Conservation (phyloP, 2,329 filamentous ascomycete genomes). For the Orbilia brochopaga region DNA sequence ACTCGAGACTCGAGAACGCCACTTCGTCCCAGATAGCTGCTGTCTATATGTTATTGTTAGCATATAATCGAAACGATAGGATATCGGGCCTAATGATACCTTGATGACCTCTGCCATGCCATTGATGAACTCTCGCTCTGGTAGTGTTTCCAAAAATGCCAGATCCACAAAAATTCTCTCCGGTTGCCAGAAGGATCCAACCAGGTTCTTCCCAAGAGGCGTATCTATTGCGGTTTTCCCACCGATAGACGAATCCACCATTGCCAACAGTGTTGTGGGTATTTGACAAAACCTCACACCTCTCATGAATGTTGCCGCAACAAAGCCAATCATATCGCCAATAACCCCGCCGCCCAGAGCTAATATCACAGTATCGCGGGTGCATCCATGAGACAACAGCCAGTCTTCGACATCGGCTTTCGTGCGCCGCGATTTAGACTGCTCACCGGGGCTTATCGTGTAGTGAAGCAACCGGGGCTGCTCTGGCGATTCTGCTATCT, state of each 20-base stretch:
- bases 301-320: constrained; percentile 97
- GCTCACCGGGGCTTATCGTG: constrained; percentile 86
- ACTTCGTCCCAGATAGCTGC: constrained; percentile 92
- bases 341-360: constrained; percentile 95
- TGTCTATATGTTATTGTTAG: constrained; percentile 63
- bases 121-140: constrained; percentile 92
- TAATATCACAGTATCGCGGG: constrained; percentile 90
- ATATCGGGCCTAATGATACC: constrained; percentile 55
- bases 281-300: constrained; percentile 96
- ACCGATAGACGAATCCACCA: constrained; percentile 98
- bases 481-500: constrained; percentile 49
- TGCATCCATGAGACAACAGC: constrained; percentile 91
- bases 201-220: constrained; percentile 91
- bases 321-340: constrained; percentile 96
- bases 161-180: constrained; percentile 93
- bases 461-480: constrained; percentile 79
- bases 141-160: constrained; percentile 86
- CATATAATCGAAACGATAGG: background rate
- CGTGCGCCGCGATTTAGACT: constrained; percentile 88
- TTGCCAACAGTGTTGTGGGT: constrained; percentile 88
- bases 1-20: constrained; percentile 83
- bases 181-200: constrained; percentile 97
- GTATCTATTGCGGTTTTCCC: constrained; percentile 99
- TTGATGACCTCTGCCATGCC: constrained; percentile 99
- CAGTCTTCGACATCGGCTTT: constrained; percentile 97